Evolutionary conservation across 148 eudicot genomes (phyloP).

Genomic region (Vaccinium vitisidaea): DNA sequence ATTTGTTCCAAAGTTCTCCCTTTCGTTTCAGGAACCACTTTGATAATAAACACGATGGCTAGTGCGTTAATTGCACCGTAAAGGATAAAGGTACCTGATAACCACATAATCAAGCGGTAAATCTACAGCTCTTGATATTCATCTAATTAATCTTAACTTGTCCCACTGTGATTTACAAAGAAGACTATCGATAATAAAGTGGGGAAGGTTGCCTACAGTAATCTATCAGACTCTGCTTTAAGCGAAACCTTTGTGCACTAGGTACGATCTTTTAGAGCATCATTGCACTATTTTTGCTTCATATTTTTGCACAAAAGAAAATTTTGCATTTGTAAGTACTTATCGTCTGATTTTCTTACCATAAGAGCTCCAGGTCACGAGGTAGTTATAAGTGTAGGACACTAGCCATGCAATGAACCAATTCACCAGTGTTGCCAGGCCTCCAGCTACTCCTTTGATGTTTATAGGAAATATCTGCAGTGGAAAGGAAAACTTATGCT

Average conservation of each 20-base stretch:
- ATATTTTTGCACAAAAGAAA: not conserved
- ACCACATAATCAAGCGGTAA: conserved; percentile 15
- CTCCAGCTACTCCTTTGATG: conserved; percentile 84
- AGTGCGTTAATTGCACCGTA: conserved; percentile 62
- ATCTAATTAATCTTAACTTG: not conserved
- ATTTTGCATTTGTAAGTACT: not conserved
- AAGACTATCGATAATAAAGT: not conserved
- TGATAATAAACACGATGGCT: conserved; percentile 55
- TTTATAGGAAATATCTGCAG: conserved; percentile 83
- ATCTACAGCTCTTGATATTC: not conserved
- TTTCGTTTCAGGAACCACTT: conserved; percentile 88
- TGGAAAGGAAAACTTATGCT: not conserved
- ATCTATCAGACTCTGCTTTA: not conserved
- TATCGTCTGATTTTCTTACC: conserved; percentile 40
- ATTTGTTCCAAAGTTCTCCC: conserved; percentile 81
- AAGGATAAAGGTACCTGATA: conserved; percentile 70
- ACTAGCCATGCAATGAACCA: conserved; percentile 91
- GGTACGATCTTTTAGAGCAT: not conserved
- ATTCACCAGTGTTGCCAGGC: conserved; percentile 88
- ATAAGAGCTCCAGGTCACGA: conserved; percentile 83
- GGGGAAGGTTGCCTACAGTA: not conserved
- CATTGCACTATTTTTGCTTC: not conserved
- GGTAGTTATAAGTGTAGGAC: conserved; percentile 82
- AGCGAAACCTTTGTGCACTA: not conserved
- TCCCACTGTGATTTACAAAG: not conserved